These are phyloP conservation scores for Huntiella savannae DNA, from an alignment of 2,329 filamentous ascomycete genomes.

Conservation along the genomic window DNA sequence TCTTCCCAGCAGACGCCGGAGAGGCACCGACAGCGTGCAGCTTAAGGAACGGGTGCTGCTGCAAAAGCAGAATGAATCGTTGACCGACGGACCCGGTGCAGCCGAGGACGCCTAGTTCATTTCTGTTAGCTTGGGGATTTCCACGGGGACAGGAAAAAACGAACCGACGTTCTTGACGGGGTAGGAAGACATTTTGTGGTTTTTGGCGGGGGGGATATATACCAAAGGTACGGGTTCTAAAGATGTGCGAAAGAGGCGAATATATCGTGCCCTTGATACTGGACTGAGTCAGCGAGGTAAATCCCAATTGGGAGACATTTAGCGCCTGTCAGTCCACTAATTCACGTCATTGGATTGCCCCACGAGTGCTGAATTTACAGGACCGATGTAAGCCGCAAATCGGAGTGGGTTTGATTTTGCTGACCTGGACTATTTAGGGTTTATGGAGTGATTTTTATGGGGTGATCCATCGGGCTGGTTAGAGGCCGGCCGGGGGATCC, in stretches of 20 bases:
- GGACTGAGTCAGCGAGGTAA: no score
- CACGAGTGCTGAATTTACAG: background rate
- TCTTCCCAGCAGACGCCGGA: constrained; percentile 74
- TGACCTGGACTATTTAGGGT: background rate
- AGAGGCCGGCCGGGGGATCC: no score
- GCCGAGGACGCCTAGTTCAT: constrained; percentile 50
- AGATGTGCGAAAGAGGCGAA: no score
- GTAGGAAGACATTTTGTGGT: constrained; percentile 21
- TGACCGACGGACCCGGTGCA: constrained; percentile 90
- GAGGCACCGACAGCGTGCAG: constrained; percentile 84
- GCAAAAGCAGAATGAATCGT: constrained; percentile 82
- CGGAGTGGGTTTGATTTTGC: constrained; percentile 2
- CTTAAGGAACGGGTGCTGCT: constrained; percentile 68
- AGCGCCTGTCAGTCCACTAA: background rate
- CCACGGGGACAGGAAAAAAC: constrained; percentile 13
- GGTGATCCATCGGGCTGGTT: no score
- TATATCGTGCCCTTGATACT: no score
- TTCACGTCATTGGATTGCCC: background rate
- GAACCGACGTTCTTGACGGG: constrained; percentile 40
- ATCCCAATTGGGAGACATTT: no score
- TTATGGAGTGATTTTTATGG: background rate
- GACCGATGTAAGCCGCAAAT: constrained; percentile 5
- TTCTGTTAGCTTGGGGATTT: background rate
- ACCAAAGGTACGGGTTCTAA: no score
- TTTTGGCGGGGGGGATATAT: no score